Percentiles rank a stretch among this genome's conserved stretches.
Conservation (phyloP, 768 basidiomycete genomes). For the Leccinum uliginosum region DNA sequence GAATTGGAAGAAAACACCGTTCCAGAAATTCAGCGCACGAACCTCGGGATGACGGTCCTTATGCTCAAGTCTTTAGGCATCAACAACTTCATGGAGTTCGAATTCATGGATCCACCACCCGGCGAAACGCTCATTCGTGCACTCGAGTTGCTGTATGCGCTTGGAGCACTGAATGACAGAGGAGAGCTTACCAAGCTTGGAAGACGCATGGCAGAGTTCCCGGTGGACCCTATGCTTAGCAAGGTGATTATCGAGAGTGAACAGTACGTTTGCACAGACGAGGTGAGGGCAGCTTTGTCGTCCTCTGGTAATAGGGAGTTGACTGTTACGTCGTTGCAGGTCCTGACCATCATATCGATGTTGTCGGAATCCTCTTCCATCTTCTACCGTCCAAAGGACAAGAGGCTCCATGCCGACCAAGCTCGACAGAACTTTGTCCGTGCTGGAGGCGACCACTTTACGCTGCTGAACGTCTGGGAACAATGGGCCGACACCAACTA, state of each 20-base stretch:
- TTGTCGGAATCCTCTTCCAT: constrained; percentile 91
- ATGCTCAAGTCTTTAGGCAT: constrained; percentile 95
- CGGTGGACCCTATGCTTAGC: constrained; percentile 95
- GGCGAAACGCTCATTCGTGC: constrained; percentile 97
- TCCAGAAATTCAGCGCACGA: constrained; percentile 98
- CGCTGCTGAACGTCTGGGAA: constrained; percentile 95
- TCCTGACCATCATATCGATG: constrained; percentile 97
- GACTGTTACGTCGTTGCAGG: constrained; percentile 38
- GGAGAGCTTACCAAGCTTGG: constrained; percentile 98
- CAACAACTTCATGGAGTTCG: constrained; percentile 97
- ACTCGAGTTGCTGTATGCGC: constrained; percentile 87
- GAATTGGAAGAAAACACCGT: constrained; percentile 97
- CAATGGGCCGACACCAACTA: constrained; percentile 99
- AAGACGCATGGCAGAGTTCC: constrained; percentile 97
- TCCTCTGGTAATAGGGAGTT: neutral
- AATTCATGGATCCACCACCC: constrained; percentile 97
- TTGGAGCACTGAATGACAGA: constrained; percentile 93
- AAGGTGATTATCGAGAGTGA: constrained; percentile 97
- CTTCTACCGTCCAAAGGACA: constrained; percentile 97
- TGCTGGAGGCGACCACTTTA: constrained; percentile 96
- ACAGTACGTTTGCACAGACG: constrained; percentile 90
- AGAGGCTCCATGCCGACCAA: constrained; percentile 95
- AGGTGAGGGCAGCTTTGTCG: constrained; percentile 48
- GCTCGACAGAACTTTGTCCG: constrained; percentile 96
- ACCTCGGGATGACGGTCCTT: constrained; percentile 91